Percentiles rank a stretch among this genome's conserved stretches.
phyloP scores from a whole-genome alignment of 2,329 filamentous ascomycete genomes.

The Alternaria rosae region DNA sequence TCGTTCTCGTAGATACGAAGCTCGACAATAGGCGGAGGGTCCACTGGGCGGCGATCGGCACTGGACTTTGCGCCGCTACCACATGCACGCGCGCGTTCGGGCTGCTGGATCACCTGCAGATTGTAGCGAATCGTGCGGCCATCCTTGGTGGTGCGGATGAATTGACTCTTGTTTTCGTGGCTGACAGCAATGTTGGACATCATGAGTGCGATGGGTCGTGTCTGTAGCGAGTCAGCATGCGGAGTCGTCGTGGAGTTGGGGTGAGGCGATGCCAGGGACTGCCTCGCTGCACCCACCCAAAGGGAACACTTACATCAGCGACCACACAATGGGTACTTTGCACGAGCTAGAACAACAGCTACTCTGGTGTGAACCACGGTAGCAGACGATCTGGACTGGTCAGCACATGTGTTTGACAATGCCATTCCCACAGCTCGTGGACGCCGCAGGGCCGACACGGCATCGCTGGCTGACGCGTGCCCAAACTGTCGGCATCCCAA shows the following conservation, averaged over 20 bases:
- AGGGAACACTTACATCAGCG: slow-evolving; percentile 21
- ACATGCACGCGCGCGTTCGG: slow-evolving; percentile 91
- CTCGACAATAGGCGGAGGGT: slow-evolving; percentile 93
- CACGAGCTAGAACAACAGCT: slow-evolving; percentile 15
- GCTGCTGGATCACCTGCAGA: slow-evolving; percentile 89
- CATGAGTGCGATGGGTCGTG: slow-evolving; percentile 10
- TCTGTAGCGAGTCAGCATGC: slow-evolving; percentile 21
- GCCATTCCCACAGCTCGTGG: slow-evolving; percentile 14
- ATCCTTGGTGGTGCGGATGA: slow-evolving; percentile 71
- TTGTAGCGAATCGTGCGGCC: slow-evolving; percentile 81
- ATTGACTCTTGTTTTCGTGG: slow-evolving; percentile 64
- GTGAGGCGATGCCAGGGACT: slow-evolving; percentile 11
- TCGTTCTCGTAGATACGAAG: slow-evolving; percentile 81
- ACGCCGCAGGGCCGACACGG: slow-evolving; percentile 18
- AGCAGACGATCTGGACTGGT: slow-evolving; percentile 16
- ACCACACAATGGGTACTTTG: slow-evolving; percentile 4
- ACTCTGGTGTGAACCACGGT: slow-evolving; percentile 24
- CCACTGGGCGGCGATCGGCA: slow-evolving; percentile 88
- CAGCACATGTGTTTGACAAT: slow-evolving; percentile 12
- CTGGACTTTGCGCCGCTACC: slow-evolving; percentile 87
- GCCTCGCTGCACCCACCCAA: slow-evolving; percentile 15
- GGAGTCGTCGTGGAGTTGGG: slow-evolving; percentile 19
- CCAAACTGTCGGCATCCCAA: slow-evolving; percentile 22
- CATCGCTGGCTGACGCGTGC: slow-evolving; percentile 18
- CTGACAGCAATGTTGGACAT: slow-evolving; percentile 58